phyloP scores from a whole-genome alignment of 2,329 filamentous ascomycete genomes.

The Scedosporium apiospermum region DNA sequence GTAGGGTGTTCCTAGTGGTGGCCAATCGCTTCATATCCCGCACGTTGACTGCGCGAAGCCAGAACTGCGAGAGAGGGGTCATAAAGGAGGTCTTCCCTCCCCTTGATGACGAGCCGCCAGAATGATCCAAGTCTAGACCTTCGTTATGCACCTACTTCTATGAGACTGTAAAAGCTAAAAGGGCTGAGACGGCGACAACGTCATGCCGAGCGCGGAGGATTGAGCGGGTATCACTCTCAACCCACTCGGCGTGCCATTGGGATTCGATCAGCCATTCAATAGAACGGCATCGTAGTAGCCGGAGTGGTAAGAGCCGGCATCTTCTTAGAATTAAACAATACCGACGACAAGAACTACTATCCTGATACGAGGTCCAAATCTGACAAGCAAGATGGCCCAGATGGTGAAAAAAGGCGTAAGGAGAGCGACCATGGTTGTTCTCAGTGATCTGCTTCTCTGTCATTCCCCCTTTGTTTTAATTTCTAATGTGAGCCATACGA shows the following conservation, averaged over 20 bases:
- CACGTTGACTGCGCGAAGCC: constrained; percentile 17
- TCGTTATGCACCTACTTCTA: background rate
- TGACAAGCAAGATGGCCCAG: background rate
- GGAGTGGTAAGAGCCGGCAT: background rate
- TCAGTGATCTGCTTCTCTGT: background rate
- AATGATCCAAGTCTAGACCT: constrained; percentile 15
- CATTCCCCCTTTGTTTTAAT: background rate
- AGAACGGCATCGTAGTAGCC: background rate
- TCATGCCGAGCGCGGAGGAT: constrained; percentile 21
- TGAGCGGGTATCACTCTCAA: constrained; percentile 14
- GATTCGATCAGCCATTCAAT: background rate
- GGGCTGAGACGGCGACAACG: constrained; percentile 19
- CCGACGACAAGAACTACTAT: background rate
- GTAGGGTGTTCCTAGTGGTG: constrained; percentile 15
- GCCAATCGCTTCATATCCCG: constrained; percentile 12
- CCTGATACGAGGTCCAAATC: background rate
- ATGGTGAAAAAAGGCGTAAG: background rate
- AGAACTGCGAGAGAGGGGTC: constrained; percentile 18
- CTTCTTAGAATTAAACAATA: background rate
- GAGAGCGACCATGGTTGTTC: background rate
- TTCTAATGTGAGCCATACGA: no score
- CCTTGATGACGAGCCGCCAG: constrained; percentile 24
- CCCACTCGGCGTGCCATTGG: background rate
- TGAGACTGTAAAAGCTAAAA: constrained; percentile 15
- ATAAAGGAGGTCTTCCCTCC: constrained; percentile 19